phyloP scores from a whole-genome alignment of 2,329 filamentous ascomycete species.

The Claviceps africana region DNA sequence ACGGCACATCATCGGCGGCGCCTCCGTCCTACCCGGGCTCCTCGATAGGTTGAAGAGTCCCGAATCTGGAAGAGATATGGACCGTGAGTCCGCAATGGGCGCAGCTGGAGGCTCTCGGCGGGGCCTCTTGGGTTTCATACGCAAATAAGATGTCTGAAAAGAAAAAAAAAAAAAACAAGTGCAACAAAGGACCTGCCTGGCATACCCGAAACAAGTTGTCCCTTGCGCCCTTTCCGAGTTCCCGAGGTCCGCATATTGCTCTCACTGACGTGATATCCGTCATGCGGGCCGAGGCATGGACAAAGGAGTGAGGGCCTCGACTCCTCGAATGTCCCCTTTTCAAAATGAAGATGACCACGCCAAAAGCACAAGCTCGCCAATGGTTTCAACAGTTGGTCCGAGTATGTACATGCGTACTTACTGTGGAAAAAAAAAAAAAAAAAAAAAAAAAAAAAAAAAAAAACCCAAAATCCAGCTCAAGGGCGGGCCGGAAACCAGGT shows the following conservation, averaged over 20 bases:
- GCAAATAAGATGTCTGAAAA: not conserved
- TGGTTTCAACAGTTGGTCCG: not conserved
- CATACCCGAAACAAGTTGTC: not conserved
- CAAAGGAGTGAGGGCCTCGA: too few relatives aligned
- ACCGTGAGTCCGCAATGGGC: not conserved
- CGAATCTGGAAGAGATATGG: slow-evolving; percentile 1
- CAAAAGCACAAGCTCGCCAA: not conserved
- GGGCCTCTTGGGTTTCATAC: not conserved
- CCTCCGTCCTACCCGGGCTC: not conserved
- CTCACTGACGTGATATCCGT: not conserved
- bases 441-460: not conserved
- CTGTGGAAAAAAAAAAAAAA: not conserved
- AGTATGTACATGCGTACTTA: not conserved
- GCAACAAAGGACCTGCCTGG: not conserved
- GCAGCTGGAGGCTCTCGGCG: not conserved
- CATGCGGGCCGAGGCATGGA: too few relatives aligned
- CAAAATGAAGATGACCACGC: too few relatives aligned
- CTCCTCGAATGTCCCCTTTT: too few relatives aligned
- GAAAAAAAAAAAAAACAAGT: too few relatives aligned
- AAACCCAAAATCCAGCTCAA: too few relatives aligned
- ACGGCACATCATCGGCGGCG: not conserved
- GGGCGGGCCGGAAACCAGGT: slow-evolving; percentile 3
- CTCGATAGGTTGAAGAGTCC: not conserved
- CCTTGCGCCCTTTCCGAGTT: not conserved
- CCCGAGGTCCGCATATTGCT: not conserved